These are phyloP conservation scores for Microstroma glucosiphilum DNA, from an alignment of 1,284 basidiomycete species.

Conservation along the genomic window DNA sequence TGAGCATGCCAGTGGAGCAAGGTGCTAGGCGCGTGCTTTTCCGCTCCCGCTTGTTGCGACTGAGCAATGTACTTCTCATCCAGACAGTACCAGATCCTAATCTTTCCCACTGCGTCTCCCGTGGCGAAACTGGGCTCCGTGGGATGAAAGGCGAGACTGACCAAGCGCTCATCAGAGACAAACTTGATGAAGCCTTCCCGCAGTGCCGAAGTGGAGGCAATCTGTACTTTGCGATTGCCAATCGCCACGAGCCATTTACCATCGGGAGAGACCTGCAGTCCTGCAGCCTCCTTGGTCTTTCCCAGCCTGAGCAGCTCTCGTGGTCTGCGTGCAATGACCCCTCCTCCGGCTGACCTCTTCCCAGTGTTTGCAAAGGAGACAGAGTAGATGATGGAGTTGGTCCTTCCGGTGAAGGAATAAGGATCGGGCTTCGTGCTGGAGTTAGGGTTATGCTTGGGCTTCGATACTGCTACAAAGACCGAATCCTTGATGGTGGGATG, in stretches of 20 bases:
- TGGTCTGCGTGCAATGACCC: conserved; percentile 16
- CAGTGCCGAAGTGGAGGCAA: conserved; percentile 51
- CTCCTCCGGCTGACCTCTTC: neutral
- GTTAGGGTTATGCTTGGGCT: conserved; percentile 47
- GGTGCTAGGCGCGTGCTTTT: conserved; percentile 62
- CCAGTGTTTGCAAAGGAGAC: conserved; percentile 26
- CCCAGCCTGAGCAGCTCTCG: conserved; percentile 58
- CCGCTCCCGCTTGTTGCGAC: conserved; percentile 48
- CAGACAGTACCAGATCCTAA: conserved; percentile 88
- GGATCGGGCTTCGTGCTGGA: conserved; percentile 13
- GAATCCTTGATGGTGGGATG: conserved; percentile 64
- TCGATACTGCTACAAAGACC: conserved; percentile 64
- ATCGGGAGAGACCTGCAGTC: conserved; percentile 65
- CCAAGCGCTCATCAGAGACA: conserved; percentile 61
- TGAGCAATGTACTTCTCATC: conserved; percentile 41
- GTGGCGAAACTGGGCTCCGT: conserved; percentile 87
- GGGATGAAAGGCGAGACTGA: conserved; percentile 82
- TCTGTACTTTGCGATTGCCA: conserved; percentile 73
- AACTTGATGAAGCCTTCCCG: conserved; percentile 67
- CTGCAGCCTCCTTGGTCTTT: conserved; percentile 46
- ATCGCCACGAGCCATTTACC: conserved; percentile 76
- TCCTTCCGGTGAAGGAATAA: conserved; percentile 12
- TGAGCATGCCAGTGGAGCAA: conserved; percentile 96
- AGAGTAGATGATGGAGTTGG: conserved; percentile 31
- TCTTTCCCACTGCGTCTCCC: conserved; percentile 76